Base-by-base conservation (phyloP, 208 protist genomes). In the Trypanosoma melophagium region DNA sequence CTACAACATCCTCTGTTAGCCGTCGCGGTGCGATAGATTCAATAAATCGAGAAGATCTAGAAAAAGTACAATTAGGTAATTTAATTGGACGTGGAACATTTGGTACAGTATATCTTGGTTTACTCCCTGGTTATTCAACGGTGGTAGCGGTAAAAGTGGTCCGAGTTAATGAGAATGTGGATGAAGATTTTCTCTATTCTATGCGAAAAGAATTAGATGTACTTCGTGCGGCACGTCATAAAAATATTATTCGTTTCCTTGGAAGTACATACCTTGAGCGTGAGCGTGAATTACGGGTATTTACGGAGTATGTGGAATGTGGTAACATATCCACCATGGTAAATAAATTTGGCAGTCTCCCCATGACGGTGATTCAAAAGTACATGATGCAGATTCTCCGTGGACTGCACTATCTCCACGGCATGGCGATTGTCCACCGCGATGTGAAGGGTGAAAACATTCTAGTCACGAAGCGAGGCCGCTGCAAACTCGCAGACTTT, bases 391-490 rank as follows among this genome's bases (percentile, higher is more conserved):
- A 93, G 49, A 83, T 92, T n/a, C 45, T 96, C 3, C 61, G 53
- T 40, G 90, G 85, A 1, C 72, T 96, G 51, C 45, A 69, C 45
- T 77, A 96, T 77, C 68, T 96, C 31, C 90, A 96, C 57, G 38
- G 72, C 45, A 79, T 84, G 60, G 64, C 61, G 19, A 90, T 96
- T 69, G 80, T 92, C 12, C 90, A 96, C 53, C 79, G 77, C 50
- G 90, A 96, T 58, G 78, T 96, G 49, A 96, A 96, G 66, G 79
- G 79, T 0, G 87, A 84, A 42, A 94, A 94, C 65, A 84, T 94
- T 19, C 73, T 96, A 8, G 68, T 96, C 10, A 93, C 79, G 28
- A 87, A 91, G 52, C 80, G 82, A 19, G 82, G 86, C 8, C 56
- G 69, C 5, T 79, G 90, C 25, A 94, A 93, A 59, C 59, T 96